A percentile compares a stretch with the other conserved stretches of the same genome.
phyloP scores from a whole-genome alignment of 345 rosid species.

The Draba incana region DNA sequence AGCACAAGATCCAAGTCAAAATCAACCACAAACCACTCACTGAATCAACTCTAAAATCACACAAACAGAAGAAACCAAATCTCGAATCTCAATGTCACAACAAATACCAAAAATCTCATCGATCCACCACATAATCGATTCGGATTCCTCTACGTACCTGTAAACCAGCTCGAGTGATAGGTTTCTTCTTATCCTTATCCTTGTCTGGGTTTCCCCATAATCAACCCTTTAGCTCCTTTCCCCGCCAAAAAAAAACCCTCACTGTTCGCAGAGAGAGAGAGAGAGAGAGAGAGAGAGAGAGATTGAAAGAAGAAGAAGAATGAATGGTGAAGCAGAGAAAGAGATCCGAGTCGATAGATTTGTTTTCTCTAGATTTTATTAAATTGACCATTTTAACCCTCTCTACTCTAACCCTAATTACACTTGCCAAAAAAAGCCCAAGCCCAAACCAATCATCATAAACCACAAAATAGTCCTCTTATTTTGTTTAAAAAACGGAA shows the following conservation, averaged over 20 bases:
- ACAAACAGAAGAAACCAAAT: conserved; percentile 4
- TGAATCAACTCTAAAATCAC: background rate
- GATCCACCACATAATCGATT: conserved; percentile 19
- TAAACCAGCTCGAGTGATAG: conserved; percentile 75
- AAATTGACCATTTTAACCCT: conserved; percentile 36
- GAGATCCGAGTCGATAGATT: conserved; percentile 35
- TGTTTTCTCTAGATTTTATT: too few relatives aligned
- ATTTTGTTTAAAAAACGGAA: background rate
- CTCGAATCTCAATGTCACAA: conserved; percentile 5
- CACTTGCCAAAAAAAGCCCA: conserved; percentile 29
- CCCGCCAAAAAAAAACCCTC: conserved; percentile 46
- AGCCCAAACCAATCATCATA: conserved; percentile 25
- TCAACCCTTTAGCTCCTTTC: conserved; percentile 80
- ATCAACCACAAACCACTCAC: too few relatives aligned
- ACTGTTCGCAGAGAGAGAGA: too few relatives aligned
- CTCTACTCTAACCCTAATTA: background rate
- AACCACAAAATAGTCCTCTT: background rate
- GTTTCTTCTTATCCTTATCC: conserved; percentile 79
- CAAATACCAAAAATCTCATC: conserved; percentile 13
- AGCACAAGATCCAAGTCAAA: too few relatives aligned
- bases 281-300: background rate
- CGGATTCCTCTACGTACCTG: conserved; percentile 46
- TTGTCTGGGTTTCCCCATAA: conserved; percentile 70
- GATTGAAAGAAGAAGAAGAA: background rate
- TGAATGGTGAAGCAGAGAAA: background rate